Conservation (phyloP, 177 flowering plant species). For the Vitis hybrid region DNA sequence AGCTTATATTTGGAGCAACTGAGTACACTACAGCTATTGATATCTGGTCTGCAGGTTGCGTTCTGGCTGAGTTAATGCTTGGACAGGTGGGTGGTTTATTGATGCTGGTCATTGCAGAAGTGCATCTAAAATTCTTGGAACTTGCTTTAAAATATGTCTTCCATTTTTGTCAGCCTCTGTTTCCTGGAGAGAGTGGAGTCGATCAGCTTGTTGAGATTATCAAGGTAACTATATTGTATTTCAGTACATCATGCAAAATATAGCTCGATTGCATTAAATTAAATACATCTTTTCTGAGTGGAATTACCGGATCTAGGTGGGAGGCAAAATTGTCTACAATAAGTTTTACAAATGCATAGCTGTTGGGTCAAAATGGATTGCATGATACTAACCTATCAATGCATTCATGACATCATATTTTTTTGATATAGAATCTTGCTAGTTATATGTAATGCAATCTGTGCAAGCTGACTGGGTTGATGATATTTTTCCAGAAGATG, state of each 20-base stretch:
- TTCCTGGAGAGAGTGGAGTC: constrained; percentile 84
- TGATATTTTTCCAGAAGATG: too few species aligned
- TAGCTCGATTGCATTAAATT: neutral
- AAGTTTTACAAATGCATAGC: too few species aligned
- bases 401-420: neutral
- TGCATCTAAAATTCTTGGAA: too few species aligned
- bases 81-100: constrained; percentile 56
- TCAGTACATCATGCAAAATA: neutral
- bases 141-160: neutral
- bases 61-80: constrained; percentile 77
- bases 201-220: constrained; percentile 96
- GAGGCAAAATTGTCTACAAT: too few species aligned
- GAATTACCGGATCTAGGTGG: too few species aligned
- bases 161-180: constrained; percentile 52
- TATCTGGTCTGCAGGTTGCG: constrained; percentile 91
- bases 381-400: neutral
- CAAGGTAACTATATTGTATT: constrained; percentile 44
- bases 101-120: too few species aligned
- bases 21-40: constrained; percentile 88
- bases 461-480: neutral
- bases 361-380: neutral
- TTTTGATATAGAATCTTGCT: neutral
- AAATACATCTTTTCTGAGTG: too few species aligned
- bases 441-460: neutral
- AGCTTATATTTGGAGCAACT: constrained; percentile 91